Evolutionary conservation across 352 stramenopile genomes (phyloP).

Genomic region (Pythium rhizo-oryzae): DNA sequence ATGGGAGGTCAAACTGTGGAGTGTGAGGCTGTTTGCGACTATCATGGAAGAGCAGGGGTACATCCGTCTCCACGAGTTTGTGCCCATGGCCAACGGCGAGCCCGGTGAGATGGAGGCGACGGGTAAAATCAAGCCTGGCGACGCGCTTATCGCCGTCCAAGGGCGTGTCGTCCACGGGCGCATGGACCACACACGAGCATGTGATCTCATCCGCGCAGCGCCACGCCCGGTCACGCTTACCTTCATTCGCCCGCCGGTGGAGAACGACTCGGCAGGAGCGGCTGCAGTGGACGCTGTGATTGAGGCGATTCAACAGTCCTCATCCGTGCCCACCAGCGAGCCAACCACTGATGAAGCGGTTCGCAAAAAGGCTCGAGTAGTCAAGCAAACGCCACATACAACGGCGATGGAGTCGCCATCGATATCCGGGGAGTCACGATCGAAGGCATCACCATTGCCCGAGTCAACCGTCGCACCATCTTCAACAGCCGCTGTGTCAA

Average conservation of each 20-base stretch:
- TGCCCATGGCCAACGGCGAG: slow-evolving; percentile 47
- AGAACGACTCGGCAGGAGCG: neutral
- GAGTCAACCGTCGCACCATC: neutral
- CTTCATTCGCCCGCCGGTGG: slow-evolving; percentile 30
- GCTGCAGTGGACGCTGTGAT: neutral
- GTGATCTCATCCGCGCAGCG: slow-evolving; percentile 50
- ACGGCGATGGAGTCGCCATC: no score
- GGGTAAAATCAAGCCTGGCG: slow-evolving; percentile 46
- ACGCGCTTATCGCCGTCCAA: slow-evolving; percentile 62
- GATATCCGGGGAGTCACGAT: neutral
- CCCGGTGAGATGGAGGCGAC: slow-evolving; percentile 65
- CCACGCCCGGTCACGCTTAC: slow-evolving; percentile 49
- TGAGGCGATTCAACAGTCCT: neutral
- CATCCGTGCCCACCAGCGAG: neutral
- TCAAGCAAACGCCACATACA: neutral
- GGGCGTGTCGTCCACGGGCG: slow-evolving; percentile 29
- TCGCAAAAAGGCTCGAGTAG: slow-evolving; percentile 1
- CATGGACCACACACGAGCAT: slow-evolving; percentile 44
- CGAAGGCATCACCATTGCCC: neutral
- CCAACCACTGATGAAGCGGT: neutral
- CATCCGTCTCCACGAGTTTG: slow-evolving; percentile 59
- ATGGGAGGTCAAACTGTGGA: slow-evolving; percentile 55
- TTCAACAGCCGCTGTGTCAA: neutral
- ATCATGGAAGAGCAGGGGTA: slow-evolving; percentile 59
- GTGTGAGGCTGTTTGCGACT: slow-evolving; percentile 60